These are phyloP conservation scores for Candida andamanensis DNA, from an alignment of 805 yeast species.

Conservation along the genomic window DNA sequence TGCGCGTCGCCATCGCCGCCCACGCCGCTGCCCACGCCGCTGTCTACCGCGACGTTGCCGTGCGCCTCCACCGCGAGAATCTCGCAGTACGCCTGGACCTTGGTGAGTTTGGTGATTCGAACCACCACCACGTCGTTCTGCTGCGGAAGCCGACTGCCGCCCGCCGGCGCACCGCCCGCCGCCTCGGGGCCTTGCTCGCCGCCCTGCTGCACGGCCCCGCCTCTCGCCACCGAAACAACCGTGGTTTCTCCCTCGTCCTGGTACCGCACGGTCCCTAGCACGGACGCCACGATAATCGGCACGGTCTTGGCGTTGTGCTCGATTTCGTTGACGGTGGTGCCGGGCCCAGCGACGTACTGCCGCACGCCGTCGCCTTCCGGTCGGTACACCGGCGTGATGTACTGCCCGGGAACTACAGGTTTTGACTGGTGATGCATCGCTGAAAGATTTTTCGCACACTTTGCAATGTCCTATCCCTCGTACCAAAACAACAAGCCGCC, in stretches of 20 bases:
- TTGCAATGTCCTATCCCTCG: constrained; percentile 29
- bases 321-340: constrained; percentile 50
- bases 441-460: background rate
- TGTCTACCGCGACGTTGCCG: constrained; percentile 53
- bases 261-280: constrained; percentile 54
- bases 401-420: constrained; percentile 74
- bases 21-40: constrained; percentile 57
- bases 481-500: constrained; percentile 45
- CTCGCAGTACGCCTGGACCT: constrained; percentile 73
- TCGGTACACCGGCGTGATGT: constrained; percentile 52
- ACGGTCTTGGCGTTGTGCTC: constrained; percentile 31
- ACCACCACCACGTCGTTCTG: constrained; percentile 83
- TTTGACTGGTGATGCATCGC: background rate
- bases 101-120: constrained; percentile 60
- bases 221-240: constrained; percentile 8
- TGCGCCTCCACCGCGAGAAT: constrained; percentile 61
- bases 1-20: constrained; percentile 54
- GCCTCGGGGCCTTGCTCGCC: constrained; percentile 1
- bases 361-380: constrained; percentile 23
- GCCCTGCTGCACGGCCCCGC: background rate
- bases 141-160: constrained; percentile 59
- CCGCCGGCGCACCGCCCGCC: constrained; percentile 14
- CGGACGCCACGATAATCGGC: constrained; percentile 50
- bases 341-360: constrained; percentile 58
- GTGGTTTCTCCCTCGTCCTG: constrained; percentile 13